These are phyloP conservation scores for Ophiorrhiza pumila DNA, from an alignment of 257 asterid species.

Conservation along the genomic window DNA sequence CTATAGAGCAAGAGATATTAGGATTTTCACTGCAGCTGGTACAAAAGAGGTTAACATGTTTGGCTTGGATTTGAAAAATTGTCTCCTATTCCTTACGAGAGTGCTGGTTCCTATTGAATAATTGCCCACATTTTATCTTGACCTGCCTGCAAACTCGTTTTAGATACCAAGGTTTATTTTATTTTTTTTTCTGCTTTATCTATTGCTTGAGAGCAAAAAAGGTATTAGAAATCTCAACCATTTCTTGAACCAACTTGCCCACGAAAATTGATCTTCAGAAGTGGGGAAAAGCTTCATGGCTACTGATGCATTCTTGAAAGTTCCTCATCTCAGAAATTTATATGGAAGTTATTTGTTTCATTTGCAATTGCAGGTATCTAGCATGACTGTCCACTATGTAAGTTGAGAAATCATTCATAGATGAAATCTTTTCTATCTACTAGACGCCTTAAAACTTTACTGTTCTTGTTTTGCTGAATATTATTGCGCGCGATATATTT, in stretches of 20 bases:
- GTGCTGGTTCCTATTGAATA: not conserved
- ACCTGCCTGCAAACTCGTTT: not conserved
- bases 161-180: not conserved
- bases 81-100: not conserved
- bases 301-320: not conserved
- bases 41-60: not conserved
- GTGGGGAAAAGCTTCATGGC: not conserved
- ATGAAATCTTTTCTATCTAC: not conserved
- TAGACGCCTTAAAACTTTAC: not conserved
- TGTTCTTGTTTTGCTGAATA: not conserved
- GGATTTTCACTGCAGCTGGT: not conserved
- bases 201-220: not conserved
- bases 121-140: not conserved
- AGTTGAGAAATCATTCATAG: not conserved
- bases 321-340: not conserved
- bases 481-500: too few species aligned
- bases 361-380: not conserved
- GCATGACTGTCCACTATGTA: not conserved
- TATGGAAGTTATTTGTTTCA: not conserved
- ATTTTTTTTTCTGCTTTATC: not conserved
- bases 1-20: not conserved
- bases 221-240: not conserved
- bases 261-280: not conserved
- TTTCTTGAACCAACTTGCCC: not conserved
- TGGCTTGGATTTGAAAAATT: not conserved